Conservation (phyloP, 2,329 filamentous ascomycete genomes). For the Diaporthe capsici region DNA sequence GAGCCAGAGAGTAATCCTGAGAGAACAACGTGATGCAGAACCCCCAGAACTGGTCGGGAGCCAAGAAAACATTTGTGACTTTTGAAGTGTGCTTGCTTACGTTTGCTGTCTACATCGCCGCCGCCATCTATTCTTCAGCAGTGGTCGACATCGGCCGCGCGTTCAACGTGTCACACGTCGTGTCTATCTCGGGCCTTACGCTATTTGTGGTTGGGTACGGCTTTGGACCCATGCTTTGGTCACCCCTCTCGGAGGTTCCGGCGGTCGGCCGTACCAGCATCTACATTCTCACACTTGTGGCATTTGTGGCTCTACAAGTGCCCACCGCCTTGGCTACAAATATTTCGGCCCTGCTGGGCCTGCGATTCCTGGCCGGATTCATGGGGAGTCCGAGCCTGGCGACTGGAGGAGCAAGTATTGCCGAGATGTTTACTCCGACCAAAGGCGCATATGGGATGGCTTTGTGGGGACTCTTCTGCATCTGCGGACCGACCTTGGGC, state of each 20-base stretch:
- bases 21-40: slow-evolving; percentile 42
- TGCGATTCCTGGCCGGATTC: slow-evolving; percentile 76
- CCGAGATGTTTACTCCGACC: slow-evolving; percentile 68
- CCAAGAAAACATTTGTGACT: slow-evolving; percentile 54
- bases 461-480: slow-evolving; percentile 68
- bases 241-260: slow-evolving; percentile 77
- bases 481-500: slow-evolving; percentile 65
- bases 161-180: slow-evolving; percentile 66
- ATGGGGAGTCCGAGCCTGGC: slow-evolving; percentile 76
- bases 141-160: slow-evolving; percentile 62
- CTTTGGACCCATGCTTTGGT: slow-evolving; percentile 75
- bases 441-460: slow-evolving; percentile 71
- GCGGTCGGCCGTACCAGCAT: slow-evolving; percentile 76
- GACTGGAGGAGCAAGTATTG: slow-evolving; percentile 66
- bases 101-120: slow-evolving; percentile 69
- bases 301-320: slow-evolving; percentile 77
- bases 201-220: slow-evolving; percentile 77
- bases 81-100: slow-evolving; percentile 56
- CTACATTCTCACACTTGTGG: slow-evolving; percentile 76
- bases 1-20: not conserved
- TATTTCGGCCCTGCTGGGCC: slow-evolving; percentile 73
- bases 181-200: slow-evolving; percentile 70
- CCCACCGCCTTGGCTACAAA: slow-evolving; percentile 74
- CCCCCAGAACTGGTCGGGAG: slow-evolving; percentile 54
- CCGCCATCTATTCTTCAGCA: slow-evolving; percentile 63